These are phyloP conservation scores for Melaleuca alternifolia DNA, from an alignment of 345 rosid genomes.

Conservation along the genomic window DNA sequence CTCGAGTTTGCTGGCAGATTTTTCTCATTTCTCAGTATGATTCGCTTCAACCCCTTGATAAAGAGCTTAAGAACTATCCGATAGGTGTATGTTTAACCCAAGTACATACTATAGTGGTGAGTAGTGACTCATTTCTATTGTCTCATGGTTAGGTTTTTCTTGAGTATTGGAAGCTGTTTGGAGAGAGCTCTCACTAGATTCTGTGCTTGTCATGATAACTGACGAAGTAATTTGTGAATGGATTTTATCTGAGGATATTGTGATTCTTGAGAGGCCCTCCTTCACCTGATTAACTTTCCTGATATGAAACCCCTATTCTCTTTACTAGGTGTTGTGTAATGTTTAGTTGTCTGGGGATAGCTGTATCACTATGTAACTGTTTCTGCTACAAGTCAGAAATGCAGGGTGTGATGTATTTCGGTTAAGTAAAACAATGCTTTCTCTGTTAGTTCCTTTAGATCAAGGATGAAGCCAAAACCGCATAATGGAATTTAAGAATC, in stretches of 20 bases:
- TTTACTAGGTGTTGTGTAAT: background rate
- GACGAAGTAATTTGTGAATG: background rate
- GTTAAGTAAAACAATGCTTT: background rate
- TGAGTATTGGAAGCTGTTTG: background rate
- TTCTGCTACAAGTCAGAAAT: background rate
- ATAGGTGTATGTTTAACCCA: background rate
- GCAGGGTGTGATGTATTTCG: background rate
- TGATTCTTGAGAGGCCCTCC: background rate
- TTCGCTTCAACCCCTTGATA: background rate
- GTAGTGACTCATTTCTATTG: background rate
- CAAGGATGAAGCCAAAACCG: background rate
- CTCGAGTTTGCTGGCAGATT: background rate
- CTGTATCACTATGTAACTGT: background rate
- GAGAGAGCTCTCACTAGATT: background rate
- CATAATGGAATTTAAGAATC: background rate
- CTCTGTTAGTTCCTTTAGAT: background rate
- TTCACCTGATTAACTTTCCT: background rate
- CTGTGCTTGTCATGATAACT: background rate
- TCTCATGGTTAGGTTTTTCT: background rate
- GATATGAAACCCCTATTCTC: background rate
- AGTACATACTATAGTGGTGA: background rate
- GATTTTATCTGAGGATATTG: background rate
- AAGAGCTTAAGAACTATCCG: background rate
- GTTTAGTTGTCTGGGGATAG: background rate
- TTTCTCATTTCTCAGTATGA: background rate